These are phyloP conservation scores for Saturnispora galanensis DNA, from an alignment of 805 yeast genomes.

Conservation along the genomic window DNA sequence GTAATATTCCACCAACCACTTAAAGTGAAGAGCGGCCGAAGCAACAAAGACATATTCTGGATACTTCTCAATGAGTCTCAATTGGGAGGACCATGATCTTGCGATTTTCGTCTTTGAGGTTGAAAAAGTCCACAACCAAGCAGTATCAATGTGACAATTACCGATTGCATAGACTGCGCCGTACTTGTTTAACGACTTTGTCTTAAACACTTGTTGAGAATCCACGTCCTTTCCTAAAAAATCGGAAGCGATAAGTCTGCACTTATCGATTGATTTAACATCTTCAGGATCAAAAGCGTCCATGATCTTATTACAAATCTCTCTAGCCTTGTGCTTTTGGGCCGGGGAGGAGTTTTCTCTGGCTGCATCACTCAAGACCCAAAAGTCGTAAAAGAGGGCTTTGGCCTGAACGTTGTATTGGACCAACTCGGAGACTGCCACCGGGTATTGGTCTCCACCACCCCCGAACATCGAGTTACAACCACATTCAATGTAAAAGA, in stretches of 20 bases:
- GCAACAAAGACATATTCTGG: constrained; percentile 94
- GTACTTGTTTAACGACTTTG: constrained; percentile 26
- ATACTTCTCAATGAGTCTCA: constrained; percentile 71
- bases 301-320: constrained; percentile 74
- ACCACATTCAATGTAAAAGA: constrained; percentile 77
- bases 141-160: constrained; percentile 95
- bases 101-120: constrained; percentile 90
- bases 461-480: constrained; percentile 90
- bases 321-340: constrained; percentile 75
- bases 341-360: constrained; percentile 70
- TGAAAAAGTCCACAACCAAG: constrained; percentile 99
- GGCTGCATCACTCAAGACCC: constrained; percentile 86
- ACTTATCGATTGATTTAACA: constrained; percentile 41
- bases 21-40: constrained; percentile 91
- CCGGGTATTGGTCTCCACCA: constrained; percentile 50
- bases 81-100: constrained; percentile 91
- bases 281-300: constrained; percentile 70
- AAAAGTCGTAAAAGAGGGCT: constrained; percentile 67
- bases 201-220: constrained; percentile 52
- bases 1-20: constrained; percentile 82
- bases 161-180: constrained; percentile 78
- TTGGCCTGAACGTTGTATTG: constrained; percentile 77
- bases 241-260: constrained; percentile 56
- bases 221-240: constrained; percentile 61
- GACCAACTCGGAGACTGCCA: constrained; percentile 65